Conservation (phyloP, 108 stramenopile genomes). For the Nannochloropsis salina region DNA sequence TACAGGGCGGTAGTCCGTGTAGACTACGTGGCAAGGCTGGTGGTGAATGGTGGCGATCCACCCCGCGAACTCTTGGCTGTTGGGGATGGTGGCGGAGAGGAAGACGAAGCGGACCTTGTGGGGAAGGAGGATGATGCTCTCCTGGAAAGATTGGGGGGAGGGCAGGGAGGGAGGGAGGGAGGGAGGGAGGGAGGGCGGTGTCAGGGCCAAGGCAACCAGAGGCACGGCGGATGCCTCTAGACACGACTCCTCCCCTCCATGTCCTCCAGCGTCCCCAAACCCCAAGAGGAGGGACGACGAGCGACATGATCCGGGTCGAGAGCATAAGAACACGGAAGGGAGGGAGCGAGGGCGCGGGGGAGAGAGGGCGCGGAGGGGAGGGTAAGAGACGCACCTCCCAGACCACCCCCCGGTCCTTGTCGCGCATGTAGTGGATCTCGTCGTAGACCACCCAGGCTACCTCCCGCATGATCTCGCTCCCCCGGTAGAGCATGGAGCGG, state of each 20-base stretch:
- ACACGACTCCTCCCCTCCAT: too few species aligned
- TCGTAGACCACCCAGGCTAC: conserved; percentile 97
- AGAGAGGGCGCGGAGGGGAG: too few species aligned
- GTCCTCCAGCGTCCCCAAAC: too few species aligned
- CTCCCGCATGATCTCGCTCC: conserved; percentile 92
- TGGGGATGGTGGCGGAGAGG: conserved; percentile 95
- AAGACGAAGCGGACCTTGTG: conserved; percentile 84
- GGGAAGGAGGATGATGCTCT: conserved; percentile 84
- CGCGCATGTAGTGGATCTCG: conserved; percentile 99
- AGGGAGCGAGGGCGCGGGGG: too few species aligned
- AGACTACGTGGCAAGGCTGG: conserved; percentile 98
- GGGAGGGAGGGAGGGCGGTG: background rate
- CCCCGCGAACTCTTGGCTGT: conserved; percentile 82
- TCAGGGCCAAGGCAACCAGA: too few species aligned
- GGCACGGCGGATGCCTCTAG: too few species aligned
- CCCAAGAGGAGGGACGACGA: too few species aligned
- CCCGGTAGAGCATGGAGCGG: conserved; percentile 96
- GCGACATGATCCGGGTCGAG: too few species aligned
- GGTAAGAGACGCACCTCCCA: conserved; percentile 54
- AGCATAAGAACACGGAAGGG: too few species aligned
- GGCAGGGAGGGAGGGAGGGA: background rate
- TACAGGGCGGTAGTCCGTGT: conserved; percentile 96
- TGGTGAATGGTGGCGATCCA: conserved; percentile 82
- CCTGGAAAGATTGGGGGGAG: conserved; percentile 68
- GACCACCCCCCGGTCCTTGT: conserved; percentile 73